Percentiles rank a stretch among this genome's conserved stretches.
Conservation (phyloP, 345 rosid genomes). For the Lumnitzera littorea region DNA sequence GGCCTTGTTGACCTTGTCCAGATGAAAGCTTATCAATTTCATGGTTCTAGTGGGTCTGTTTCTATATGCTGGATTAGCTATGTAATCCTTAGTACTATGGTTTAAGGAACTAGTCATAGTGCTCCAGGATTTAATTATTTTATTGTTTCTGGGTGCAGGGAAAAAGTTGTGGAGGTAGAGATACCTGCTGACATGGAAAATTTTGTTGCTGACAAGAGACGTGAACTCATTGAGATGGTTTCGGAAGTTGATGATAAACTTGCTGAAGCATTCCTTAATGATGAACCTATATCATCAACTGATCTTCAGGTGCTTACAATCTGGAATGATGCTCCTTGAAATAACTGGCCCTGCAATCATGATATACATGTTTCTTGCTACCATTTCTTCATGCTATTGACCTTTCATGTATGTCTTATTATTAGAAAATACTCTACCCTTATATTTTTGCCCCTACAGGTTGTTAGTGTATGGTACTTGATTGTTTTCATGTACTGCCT, state of each 20-base stretch:
- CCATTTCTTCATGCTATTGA: too few relatives aligned
- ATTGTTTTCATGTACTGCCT: too few relatives aligned
- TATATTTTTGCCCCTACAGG: too few relatives aligned
- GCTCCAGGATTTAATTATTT: background rate
- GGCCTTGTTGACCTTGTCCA: slow-evolving; percentile 90
- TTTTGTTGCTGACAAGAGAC: slow-evolving; percentile 76
- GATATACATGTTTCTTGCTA: too few relatives aligned
- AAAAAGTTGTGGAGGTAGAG: slow-evolving; percentile 61
- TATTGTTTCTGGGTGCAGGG: slow-evolving; percentile 42
- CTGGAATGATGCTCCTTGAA: background rate
- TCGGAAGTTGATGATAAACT: slow-evolving; percentile 96
- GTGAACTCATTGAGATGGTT: slow-evolving; percentile 73
- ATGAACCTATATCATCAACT: slow-evolving; percentile 70
- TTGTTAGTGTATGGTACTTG: too few relatives aligned
- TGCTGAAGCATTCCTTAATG: slow-evolving; percentile 79
- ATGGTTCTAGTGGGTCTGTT: slow-evolving; percentile 85
- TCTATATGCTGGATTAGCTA: slow-evolving; percentile 5
- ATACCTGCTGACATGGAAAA: slow-evolving; percentile 76
- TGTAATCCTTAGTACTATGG: too few relatives aligned
- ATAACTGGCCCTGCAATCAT: too few relatives aligned
- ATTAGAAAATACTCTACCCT: too few relatives aligned
- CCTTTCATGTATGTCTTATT: too few relatives aligned
- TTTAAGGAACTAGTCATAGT: too few relatives aligned
- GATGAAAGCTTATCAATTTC: slow-evolving; percentile 60
- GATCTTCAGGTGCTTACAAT: slow-evolving; percentile 68